Evolutionary conservation across 257 asterid species (phyloP).

Genomic region (Capsicum rhomboideum): DNA sequence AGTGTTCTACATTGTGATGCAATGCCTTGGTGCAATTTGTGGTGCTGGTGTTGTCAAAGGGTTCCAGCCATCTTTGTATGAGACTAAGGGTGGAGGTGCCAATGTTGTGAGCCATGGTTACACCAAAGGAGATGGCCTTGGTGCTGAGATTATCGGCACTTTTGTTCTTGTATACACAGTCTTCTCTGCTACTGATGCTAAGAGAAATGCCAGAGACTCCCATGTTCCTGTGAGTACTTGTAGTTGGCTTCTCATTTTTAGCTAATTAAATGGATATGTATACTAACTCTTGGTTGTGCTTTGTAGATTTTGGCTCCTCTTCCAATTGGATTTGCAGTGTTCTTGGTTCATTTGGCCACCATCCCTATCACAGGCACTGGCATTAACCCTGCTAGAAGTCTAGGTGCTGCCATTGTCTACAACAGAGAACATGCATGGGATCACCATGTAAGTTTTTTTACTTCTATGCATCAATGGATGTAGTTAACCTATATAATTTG

Average conservation of each 20-base stretch:
- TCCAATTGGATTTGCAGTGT: slow-evolving; percentile 73
- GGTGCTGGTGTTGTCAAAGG: slow-evolving; percentile 85
- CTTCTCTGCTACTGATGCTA: slow-evolving; percentile 84
- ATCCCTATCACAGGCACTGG: slow-evolving; percentile 79
- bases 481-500: background rate
- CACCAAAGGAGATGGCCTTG: slow-evolving; percentile 71
- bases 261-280: background rate
- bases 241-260: background rate
- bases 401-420: slow-evolving; percentile 67
- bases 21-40: slow-evolving; percentile 73
- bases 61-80: slow-evolving; percentile 46
- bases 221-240: slow-evolving; percentile 64
- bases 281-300: background rate
- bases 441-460: slow-evolving; percentile 52
- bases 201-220: slow-evolving; percentile 80
- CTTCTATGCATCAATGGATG: background rate
- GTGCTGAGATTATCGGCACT: slow-evolving; percentile 77
- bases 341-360: slow-evolving; percentile 78
- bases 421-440: slow-evolving; percentile 68
- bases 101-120: slow-evolving; percentile 54
- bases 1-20: slow-evolving; percentile 67
- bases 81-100: slow-evolving; percentile 55
- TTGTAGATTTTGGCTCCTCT: slow-evolving; percentile 71
- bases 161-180: slow-evolving; percentile 76
- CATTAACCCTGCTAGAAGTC: slow-evolving; percentile 74